Evolutionary conservation across 1,284 basidiomycete genomes (phyloP).

Genomic region (Cutaneotrichosporon cutaneum): DNA sequence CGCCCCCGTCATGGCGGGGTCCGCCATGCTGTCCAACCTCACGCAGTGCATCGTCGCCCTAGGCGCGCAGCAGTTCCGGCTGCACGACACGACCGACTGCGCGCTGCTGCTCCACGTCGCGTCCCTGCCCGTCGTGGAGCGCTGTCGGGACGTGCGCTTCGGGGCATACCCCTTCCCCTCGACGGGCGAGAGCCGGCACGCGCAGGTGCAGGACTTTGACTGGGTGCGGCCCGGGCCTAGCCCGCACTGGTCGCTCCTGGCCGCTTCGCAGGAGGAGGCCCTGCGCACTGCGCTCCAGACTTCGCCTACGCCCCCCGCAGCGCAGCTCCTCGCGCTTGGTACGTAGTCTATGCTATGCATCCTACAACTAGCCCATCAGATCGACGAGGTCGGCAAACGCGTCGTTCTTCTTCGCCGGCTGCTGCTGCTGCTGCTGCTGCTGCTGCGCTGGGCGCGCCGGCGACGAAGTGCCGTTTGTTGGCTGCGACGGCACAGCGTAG

Average conservation of each 20-base stretch:
- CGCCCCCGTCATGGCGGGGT: conserved; percentile 64
- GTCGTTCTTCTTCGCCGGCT: conserved; percentile 43
- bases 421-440: conserved; percentile 23
- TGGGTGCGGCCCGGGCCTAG: conserved; percentile 70
- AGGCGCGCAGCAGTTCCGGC: conserved; percentile 79
- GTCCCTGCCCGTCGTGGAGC: conserved; percentile 74
- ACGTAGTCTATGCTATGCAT: background rate
- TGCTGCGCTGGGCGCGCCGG: conserved; percentile 15
- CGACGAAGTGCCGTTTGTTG: conserved; percentile 10
- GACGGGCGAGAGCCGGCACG: conserved; percentile 46
- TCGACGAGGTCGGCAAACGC: conserved; percentile 54
- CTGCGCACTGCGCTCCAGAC: background rate
- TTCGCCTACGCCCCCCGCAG: background rate
- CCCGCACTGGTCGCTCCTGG: conserved; percentile 64
- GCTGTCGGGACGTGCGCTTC: conserved; percentile 63
- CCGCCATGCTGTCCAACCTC: conserved; percentile 66
- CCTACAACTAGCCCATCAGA: conserved; percentile 38
- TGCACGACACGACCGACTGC: conserved; percentile 65
- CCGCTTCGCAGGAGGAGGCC: background rate
- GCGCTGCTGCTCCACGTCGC: conserved; percentile 64
- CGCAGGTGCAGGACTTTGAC: conserved; percentile 71
- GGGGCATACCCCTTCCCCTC: conserved; percentile 58
- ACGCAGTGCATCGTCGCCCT: conserved; percentile 63
- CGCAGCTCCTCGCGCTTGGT: background rate
- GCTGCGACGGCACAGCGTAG: conserved; percentile 8